Base-by-base conservation (phyloP, 495 filamentous ascomycete genomes). In the Hypoxylon lenormandii region DNA sequence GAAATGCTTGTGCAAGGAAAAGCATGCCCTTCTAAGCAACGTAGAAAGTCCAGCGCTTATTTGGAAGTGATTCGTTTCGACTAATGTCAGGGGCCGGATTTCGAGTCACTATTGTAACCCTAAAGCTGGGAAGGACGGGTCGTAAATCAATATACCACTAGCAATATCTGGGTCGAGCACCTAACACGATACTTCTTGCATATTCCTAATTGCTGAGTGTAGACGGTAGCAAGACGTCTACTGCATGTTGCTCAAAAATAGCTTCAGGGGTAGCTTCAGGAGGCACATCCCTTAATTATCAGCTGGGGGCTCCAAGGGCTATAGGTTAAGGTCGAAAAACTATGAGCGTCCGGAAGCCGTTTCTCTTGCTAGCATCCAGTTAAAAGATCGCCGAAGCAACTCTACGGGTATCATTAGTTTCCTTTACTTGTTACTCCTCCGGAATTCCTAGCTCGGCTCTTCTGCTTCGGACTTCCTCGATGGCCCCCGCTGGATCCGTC, bases 391-490 rank as follows among this genome's bases (percentile, higher is more conserved):
- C 49, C 59, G 13, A 11, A 21, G 42, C 40, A 52, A 33, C 11
- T 63, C 36, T 48, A 48, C 50, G 49, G 60, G 67, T 51, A 73
- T 74, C 64, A 52, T 33, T 45, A 15, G 56, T 38, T 5, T 21
- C 21, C 3, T 36, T 23, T 22, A 36, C 10, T 42, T 8, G 15
- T 55, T 68, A 69, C 40, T 64, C 64, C 4, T 45, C 43, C 21
- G 66, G 65, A 47, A 89, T 83, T 38, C 82, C 82, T 53, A 92
- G 77, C 74, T 92, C 88, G 46, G 76, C 74, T 66, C 80, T 81
- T 74, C 81, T 83, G 40, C 74, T 74, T 40, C 75, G 61, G 15
- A 95, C 83, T 71, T 89, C 87, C 64, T 91, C 86, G 60, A 96
- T 80, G 4, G 84, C 92, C 18, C 81, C 84, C 5, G 82, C 74